These are phyloP conservation scores for Phytophthora pinifolia DNA, from an alignment of 352 stramenopile species.

Conservation along the genomic window DNA sequence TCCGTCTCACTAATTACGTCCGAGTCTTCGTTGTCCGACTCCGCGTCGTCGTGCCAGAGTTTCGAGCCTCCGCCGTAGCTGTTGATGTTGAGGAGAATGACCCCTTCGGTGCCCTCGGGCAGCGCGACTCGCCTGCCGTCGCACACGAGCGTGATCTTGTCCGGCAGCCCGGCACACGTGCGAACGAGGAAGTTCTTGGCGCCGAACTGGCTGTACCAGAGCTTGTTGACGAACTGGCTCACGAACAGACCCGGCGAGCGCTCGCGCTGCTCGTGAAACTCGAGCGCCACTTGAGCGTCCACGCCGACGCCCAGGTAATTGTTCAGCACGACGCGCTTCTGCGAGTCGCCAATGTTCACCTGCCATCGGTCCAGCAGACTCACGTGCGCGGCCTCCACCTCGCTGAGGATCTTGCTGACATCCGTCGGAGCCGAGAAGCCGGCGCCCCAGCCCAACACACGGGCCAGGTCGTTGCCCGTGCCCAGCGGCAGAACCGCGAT, in stretches of 20 bases:
- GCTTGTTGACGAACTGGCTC: slow-evolving; percentile 90
- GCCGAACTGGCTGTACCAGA: slow-evolving; percentile 90
- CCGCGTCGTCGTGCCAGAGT: slow-evolving; percentile 83
- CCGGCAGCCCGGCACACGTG: slow-evolving; percentile 72
- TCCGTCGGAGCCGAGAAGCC: slow-evolving; percentile 79
- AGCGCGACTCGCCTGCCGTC: slow-evolving; percentile 74
- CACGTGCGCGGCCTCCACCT: slow-evolving; percentile 74
- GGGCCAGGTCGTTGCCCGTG: slow-evolving; percentile 95
- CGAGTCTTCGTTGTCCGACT: slow-evolving; percentile 59
- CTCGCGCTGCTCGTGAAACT: slow-evolving; percentile 91
- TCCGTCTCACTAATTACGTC: slow-evolving; percentile 45
- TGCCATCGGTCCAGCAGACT: slow-evolving; percentile 77
- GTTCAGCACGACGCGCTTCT: slow-evolving; percentile 70
- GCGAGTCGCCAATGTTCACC: slow-evolving; percentile 62
- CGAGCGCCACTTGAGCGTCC: slow-evolving; percentile 88
- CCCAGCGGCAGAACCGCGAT: slow-evolving; percentile 95
- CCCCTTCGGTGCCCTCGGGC: slow-evolving; percentile 74
- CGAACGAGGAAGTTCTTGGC: slow-evolving; percentile 88
- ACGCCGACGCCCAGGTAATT: slow-evolving; percentile 89
- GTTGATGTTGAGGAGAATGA: slow-evolving; percentile 91
- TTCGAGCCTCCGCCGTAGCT: slow-evolving; percentile 86
- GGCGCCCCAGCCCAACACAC: slow-evolving; percentile 92
- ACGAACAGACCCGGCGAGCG: slow-evolving; percentile 87
- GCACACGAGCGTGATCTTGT: slow-evolving; percentile 79
- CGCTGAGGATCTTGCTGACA: slow-evolving; percentile 64